A percentile compares a stretch with the other conserved stretches of the same genome.
phyloP scores from a whole-genome alignment of 2,329 filamentous ascomycete genomes.

The Coniochaeta pulveracea region DNA sequence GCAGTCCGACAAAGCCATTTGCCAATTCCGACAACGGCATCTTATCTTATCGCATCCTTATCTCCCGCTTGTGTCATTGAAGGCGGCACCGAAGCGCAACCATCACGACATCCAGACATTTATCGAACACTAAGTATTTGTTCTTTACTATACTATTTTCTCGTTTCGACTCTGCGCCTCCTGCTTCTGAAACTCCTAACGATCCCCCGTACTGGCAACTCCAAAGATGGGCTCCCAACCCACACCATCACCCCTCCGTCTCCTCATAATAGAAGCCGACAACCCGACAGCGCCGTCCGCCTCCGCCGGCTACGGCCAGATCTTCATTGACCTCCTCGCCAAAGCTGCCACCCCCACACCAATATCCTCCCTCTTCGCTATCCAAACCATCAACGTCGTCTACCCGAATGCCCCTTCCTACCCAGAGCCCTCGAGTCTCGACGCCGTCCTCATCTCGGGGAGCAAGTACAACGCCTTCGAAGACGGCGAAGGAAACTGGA shows the following conservation, averaged over 20 bases:
- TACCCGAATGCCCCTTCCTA: conserved; percentile 41
- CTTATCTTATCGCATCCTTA: too few relatives aligned
- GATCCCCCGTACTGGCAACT: background rate
- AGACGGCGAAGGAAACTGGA: conserved; percentile 55
- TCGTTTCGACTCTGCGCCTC: too few relatives aligned
- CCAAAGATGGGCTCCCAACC: conserved; percentile 14
- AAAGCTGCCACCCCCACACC: conserved; percentile 34
- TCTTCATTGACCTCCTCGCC: conserved; percentile 52
- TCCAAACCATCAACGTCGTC: conserved; percentile 64
- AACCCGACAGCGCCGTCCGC: conserved; percentile 55
- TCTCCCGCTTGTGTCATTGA: too few relatives aligned
- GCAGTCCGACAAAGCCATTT: too few relatives aligned
- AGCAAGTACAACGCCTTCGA: conserved; percentile 65
- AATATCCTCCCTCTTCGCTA: conserved; percentile 35
- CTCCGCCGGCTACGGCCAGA: conserved; percentile 62
- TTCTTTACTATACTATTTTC: too few relatives aligned
- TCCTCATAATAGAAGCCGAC: conserved; percentile 85
- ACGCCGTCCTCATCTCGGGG: conserved; percentile 76
- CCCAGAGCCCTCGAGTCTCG: conserved; percentile 61
- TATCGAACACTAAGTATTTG: too few relatives aligned
- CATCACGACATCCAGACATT: too few relatives aligned
- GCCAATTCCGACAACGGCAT: too few relatives aligned
- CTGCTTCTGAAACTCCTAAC: too few relatives aligned
- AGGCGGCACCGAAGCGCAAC: too few relatives aligned
- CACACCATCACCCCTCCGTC: conserved; percentile 44